Evolutionary conservation across 2,329 filamentous ascomycete species (phyloP), one percentile per base, ranked within the genome.

Genomic region (Xylogone sp.): DNA sequence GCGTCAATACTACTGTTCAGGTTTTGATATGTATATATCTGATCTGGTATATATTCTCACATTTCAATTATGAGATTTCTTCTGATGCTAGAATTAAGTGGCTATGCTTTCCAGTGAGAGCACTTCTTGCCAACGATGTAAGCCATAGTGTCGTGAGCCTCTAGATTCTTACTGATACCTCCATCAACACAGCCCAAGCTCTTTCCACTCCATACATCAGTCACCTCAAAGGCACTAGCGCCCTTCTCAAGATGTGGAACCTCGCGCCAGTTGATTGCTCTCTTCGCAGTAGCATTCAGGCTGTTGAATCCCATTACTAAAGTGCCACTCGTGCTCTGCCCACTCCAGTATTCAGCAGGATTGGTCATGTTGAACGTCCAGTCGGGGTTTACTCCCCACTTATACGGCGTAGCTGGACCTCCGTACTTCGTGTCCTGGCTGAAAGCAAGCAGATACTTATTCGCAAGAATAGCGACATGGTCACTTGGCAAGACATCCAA

Each of bases 311-410:
- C 64, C 24, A 78, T 67, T 16, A 77, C 69, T 39, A 77, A 66
- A n/a, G 69, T 71, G 1, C 75, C 76, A 18, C 67, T 59, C 7
- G 62, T 63, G 2, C 69, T 74, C 21, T 62, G 62, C 0, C 76
- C 76, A 1, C 71, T 66, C 75, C 75, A 79, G 62, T 71, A 78
- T 62, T 77, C 72, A 2, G 77, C 75, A 3, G 76, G 76, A 50
- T 72, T 64, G 0, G 69, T 71, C 16, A 63, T 57, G 56, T 82
- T 75, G 61, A 71, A 80, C 0, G 75, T 77, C 59, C 71, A 74
- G 56, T 78, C 71, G 0, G 70, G 64, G 54, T 79, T 79, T 3
- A 69, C 65, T 1, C 77, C 78, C 73, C 73, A 76, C 50, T 72
- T 71, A 59, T 71, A 75, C 66, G 68, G 56, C 61, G 62, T 68